Evolutionary conservation across 2,329 filamentous ascomycete species (phyloP), one percentile per base, ranked within the genome.

Genomic region (Huntiella bhutanensis): DNA sequence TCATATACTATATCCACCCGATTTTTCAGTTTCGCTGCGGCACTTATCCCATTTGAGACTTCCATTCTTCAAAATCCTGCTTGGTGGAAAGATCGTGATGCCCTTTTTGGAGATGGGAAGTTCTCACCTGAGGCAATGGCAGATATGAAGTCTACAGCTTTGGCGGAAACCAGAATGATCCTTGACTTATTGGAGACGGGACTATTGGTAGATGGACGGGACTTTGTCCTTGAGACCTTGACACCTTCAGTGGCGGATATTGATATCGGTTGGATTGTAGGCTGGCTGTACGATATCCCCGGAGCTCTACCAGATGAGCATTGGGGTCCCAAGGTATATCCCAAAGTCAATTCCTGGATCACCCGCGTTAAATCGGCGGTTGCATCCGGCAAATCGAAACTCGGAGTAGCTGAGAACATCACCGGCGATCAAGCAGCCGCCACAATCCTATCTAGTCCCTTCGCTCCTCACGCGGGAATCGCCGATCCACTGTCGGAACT

Each of bases 241-340:
- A 57, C 58, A 13, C 73, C 75, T 1, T 67, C 64, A 1, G 57
- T 82, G 51, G 76, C 72, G 3, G 81, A 86, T 57, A 74, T 85
- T 50, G 75, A 85, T 60, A 74, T 70, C 38, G 61, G 80, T 10
- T 83, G 75, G 76, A 67, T 71, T 0, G 68, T 84, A 52, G 69
- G 78, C 58, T 85, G 80, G 80, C 59, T 82, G 1, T 57, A 60
- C 2, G 61, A 59, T 8, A 62, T 82, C 41, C 68, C 68, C 10
- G 69, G 69, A 4, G 69, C 70, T 11, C 63, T 82, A 41, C 69
- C 73, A 3, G 49, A 61, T 42, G 63, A 69, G 15, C 54, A 66
- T 5, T 67, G 83, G 51, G 70, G 69, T 2, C 55, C 62, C 11
- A 57, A 58, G 13, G 61, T 60, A 35, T 81, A 72, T 53, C 80